Evolutionary conservation across 495 filamentous ascomycete species (phyloP), one percentile per base, ranked within the genome.

Genomic region (Penicillium daleae): DNA sequence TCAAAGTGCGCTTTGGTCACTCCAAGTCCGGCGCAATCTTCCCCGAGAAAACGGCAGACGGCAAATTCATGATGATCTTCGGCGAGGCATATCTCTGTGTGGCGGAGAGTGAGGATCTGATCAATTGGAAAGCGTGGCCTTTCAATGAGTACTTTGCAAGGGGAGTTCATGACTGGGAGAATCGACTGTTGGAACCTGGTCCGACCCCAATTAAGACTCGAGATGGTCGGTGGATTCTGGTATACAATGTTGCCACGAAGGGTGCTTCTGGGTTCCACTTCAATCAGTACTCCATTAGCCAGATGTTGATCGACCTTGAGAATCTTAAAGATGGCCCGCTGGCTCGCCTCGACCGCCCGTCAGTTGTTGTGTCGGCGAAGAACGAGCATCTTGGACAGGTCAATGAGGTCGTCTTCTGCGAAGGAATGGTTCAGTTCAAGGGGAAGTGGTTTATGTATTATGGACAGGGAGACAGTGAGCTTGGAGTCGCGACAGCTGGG

Each of bases 241-340:
- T 46, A 9, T 46, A 46, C 19, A 46, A 46, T 24, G 42, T 46
- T 46, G 42, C 42, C 21, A 46, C 42, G 1, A 46, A 46, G 7
- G 42, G 42, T 5, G 42, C 42, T 21, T 21, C 42, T 46, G 42
- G 42, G 5, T 46, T 46, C 42, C 9, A 46, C 0, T 46, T 33
- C 17, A 39, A 40, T 31, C 58, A 69, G 35, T 74, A 71, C 42
- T 63, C 56, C 22, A 66, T 60, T 12, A 62, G 71, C 17, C 69
- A 74, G 51, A 73, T 71, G 69, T 62, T 73, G 33, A 57, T 58
- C 42, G 57, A 63, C 42, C 56, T 46, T 8, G 42, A 46, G 21
- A 46, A 24, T 46, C 42, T 46, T 12, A 10, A 22, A 9, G 42
- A 46, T 46, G 42, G 42, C 42, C 60, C 29, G 57, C 44, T 32